phyloP scores from a whole-genome alignment of 108 stramenopile genomes.

The Skeletonema grethae region DNA sequence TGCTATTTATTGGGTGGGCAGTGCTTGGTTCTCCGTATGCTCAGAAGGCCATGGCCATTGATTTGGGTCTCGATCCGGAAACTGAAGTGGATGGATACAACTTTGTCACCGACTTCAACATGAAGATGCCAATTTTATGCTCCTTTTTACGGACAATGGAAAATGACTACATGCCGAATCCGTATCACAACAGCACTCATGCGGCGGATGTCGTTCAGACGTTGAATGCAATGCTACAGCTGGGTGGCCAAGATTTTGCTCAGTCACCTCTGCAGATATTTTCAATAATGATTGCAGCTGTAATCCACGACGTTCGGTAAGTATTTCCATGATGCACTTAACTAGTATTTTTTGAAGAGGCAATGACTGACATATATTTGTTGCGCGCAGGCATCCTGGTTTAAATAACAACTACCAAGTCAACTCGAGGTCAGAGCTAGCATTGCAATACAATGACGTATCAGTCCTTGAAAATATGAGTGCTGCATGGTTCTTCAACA shows the following conservation, averaged over 20 bases:
- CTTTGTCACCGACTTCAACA: conserved; percentile 40
- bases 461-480: conserved; percentile 81
- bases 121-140: conserved; percentile 38
- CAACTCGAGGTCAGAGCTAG: conserved; percentile 56
- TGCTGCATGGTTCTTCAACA: conserved; percentile 52
- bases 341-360: not conserved
- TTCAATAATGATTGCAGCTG: conserved; percentile 60
- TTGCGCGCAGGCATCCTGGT: conserved; percentile 71
- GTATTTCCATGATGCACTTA: not conserved
- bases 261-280: conserved; percentile 42
- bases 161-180: conserved; percentile 48
- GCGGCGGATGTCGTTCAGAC: conserved; percentile 71
- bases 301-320: conserved; percentile 74
- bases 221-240: conserved; percentile 51
- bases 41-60: conserved; percentile 31
- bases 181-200: conserved; percentile 66
- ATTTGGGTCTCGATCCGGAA: conserved; percentile 19
- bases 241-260: conserved; percentile 45
- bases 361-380: not conserved
- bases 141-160: conserved; percentile 46
- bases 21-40: conserved; percentile 41
- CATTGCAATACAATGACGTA: conserved; percentile 75
- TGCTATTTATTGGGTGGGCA: conserved; percentile 45
- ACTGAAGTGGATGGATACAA: conserved; percentile 40
- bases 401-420: conserved; percentile 81